phyloP scores from a whole-genome alignment of 2,329 filamentous ascomycete genomes.

The Emmonsiellopsis sp. region DNA sequence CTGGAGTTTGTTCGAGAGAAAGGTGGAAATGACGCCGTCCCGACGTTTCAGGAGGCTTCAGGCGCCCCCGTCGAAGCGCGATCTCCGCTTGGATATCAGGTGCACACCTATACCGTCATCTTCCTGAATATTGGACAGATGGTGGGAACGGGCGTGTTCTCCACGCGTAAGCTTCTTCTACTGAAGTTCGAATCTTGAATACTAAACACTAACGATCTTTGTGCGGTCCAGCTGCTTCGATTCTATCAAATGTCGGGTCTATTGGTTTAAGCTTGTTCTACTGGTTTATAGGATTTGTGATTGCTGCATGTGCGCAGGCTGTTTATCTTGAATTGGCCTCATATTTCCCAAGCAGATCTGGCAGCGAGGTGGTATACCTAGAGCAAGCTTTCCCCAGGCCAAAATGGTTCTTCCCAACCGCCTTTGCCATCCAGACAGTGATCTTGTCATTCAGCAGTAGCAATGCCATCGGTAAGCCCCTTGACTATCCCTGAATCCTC shows the following conservation, averaged over 20 bases:
- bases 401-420: constrained; percentile 54
- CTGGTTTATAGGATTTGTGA: constrained; percentile 55
- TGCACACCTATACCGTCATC: constrained; percentile 48
- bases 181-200: neutral
- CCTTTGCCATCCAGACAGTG: constrained; percentile 56
- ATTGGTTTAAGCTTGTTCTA: constrained; percentile 55
- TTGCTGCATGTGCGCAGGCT: constrained; percentile 46
- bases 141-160: constrained; percentile 57
- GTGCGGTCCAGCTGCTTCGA: constrained; percentile 41
- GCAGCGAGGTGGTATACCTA: constrained; percentile 58
- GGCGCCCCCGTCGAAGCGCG: constrained; percentile 53
- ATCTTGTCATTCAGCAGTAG: constrained; percentile 57
- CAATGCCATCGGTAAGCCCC: constrained; percentile 47
- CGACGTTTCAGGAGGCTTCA: constrained; percentile 49
- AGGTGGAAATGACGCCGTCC: neutral
- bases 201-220: neutral
- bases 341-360: constrained; percentile 59
- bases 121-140: constrained; percentile 56
- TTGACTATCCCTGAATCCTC: constrained; percentile 15
- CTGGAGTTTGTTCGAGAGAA: neutral
- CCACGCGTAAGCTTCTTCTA: constrained; percentile 45
- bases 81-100: constrained; percentile 53
- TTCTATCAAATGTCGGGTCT: constrained; percentile 53
- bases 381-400: constrained; percentile 60
- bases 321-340: constrained; percentile 57